These are phyloP conservation scores for Beauveria sp. DNA, from an alignment of 2,329 filamentous ascomycete species.

Conservation along the genomic window DNA sequence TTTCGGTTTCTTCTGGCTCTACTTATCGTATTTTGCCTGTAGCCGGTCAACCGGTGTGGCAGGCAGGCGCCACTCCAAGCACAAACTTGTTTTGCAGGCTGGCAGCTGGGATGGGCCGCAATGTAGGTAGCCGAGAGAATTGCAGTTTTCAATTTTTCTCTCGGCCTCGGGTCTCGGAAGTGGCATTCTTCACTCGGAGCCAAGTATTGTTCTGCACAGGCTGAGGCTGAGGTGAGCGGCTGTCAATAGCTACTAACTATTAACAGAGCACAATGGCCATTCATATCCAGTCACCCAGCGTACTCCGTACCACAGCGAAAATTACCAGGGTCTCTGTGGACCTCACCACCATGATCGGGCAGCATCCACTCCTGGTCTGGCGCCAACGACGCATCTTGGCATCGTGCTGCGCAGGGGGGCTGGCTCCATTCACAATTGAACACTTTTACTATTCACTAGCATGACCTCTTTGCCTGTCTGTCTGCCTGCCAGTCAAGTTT, in stretches of 20 bases:
- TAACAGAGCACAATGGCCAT: neutral
- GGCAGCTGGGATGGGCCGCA: no score
- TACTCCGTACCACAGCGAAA: no score
- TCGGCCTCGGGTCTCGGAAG: neutral
- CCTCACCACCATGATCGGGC: conserved; percentile 3
- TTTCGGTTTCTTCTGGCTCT: no score
- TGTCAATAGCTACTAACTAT: neutral
- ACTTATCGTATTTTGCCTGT: no score
- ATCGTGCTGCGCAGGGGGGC: neutral
- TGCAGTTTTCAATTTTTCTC: neutral
- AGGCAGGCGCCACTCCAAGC: no score
- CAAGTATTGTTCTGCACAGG: neutral
- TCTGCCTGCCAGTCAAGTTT: neutral
- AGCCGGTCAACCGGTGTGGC: no score
- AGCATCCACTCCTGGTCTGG: neutral
- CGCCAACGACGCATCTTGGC: neutral
- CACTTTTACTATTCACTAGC: neutral
- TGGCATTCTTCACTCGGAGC: neutral
- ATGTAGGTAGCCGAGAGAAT: no score
- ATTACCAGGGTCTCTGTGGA: neutral
- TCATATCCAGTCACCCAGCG: neutral
- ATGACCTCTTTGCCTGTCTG: neutral
- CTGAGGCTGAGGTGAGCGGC: neutral
- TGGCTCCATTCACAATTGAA: neutral
- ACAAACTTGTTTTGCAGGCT: no score